phyloP scores from a whole-genome alignment of 768 basidiomycete genomes.

The Hirschioporus abietinus region DNA sequence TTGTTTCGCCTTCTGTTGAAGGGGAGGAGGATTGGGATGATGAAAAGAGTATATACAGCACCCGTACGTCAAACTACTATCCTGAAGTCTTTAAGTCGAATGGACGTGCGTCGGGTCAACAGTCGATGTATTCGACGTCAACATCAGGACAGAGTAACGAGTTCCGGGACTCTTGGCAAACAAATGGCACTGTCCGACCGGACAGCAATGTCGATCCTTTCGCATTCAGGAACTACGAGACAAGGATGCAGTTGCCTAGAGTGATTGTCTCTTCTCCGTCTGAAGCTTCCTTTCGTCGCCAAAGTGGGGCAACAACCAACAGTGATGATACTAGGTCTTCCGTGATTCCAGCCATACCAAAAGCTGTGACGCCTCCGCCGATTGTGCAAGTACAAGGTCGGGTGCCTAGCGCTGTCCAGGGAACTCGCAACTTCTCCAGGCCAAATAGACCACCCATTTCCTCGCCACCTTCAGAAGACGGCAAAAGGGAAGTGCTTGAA shows the following conservation, averaged over 20 bases:
- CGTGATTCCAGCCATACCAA: constrained; percentile 4
- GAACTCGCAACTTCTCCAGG: constrained; percentile 57
- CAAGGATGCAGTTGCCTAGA: constrained; percentile 35
- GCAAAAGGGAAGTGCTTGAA: constrained; percentile 45
- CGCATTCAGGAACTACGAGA: constrained; percentile 15
- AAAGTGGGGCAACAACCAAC: constrained; percentile 3
- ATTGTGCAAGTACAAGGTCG: constrained; percentile 20
- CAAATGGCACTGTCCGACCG: constrained; percentile 2
- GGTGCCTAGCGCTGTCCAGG: constrained; percentile 39
- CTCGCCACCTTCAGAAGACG: constrained; percentile 27
- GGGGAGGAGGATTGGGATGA: not conserved
- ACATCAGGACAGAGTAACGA: not conserved
- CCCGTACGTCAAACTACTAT: not conserved
- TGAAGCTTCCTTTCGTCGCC: constrained; percentile 5
- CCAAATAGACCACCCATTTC: constrained; percentile 44
- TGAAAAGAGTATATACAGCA: not conserved
- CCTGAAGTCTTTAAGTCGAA: not conserved
- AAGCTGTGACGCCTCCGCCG: constrained; percentile 2
- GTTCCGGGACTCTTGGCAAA: constrained; percentile 11
- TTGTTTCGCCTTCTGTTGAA: not conserved
- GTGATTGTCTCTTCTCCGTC: constrained; percentile 50
- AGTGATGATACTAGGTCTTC: not conserved
- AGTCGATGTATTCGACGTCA: not conserved
- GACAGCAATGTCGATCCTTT: constrained; percentile 16
- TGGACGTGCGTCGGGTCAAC: not conserved